These are phyloP conservation scores for Myriangium duriaei DNA, from an alignment of 2,329 filamentous ascomycete species.

Conservation along the genomic window DNA sequence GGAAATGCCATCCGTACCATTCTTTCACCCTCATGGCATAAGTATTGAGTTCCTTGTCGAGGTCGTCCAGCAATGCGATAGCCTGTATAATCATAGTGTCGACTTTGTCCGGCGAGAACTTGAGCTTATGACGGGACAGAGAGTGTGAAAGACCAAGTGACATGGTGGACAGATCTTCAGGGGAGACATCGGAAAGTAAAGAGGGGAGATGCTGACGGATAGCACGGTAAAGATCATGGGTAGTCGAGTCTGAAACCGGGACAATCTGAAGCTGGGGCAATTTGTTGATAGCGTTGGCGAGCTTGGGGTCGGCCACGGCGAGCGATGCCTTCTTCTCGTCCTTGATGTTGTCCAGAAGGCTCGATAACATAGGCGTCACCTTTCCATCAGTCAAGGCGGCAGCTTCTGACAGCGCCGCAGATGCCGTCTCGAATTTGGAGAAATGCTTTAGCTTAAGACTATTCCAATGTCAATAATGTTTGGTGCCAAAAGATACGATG, in stretches of 20 bases:
- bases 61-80: constrained; percentile 81
- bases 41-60: constrained; percentile 97
- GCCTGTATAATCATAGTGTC: constrained; percentile 99
- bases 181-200: constrained; percentile 75
- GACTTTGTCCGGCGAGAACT: constrained; percentile 97
- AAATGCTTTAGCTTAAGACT: constrained; percentile 87
- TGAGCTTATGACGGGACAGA: constrained; percentile 91
- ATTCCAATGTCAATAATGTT: not conserved
- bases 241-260: constrained; percentile 67
- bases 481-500: not conserved
- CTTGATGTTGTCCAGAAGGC: constrained; percentile 78
- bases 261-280: constrained; percentile 77
- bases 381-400: constrained; percentile 83
- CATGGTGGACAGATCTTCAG: constrained; percentile 85
- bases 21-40: constrained; percentile 99
- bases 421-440: constrained; percentile 90
- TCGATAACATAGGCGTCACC: constrained; percentile 64
- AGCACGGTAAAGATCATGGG: constrained; percentile 82
- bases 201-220: constrained; percentile 85
- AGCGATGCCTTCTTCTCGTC: constrained; percentile 95
- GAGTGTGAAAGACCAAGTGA: constrained; percentile 93
- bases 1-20: constrained; percentile 99
- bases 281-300: constrained; percentile 83
- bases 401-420: constrained; percentile 80
- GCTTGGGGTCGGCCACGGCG: constrained; percentile 84